Conservation (phyloP, 2,329 filamentous ascomycete species). For the Trichoderma sp. region DNA sequence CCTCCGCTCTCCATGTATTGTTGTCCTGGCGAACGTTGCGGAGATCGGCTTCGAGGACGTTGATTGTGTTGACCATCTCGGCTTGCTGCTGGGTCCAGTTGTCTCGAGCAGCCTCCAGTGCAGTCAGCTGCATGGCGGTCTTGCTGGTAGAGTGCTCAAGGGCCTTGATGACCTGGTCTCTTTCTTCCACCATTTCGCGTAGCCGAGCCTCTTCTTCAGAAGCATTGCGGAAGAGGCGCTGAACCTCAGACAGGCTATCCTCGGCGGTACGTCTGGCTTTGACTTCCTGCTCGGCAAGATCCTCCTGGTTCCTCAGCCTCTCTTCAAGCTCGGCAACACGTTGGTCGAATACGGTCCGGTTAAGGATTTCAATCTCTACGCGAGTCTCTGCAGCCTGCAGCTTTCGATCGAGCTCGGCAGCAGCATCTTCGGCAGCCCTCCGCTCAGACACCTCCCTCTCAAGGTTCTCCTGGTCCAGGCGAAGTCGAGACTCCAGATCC, state of each 20-base stretch:
- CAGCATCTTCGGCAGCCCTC: constrained; percentile 56
- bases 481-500: constrained; percentile 61
- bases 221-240: constrained; percentile 67
- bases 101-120: constrained; percentile 68
- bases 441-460: constrained; percentile 54
- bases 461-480: constrained; percentile 50
- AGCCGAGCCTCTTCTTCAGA: constrained; percentile 74
- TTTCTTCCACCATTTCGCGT: constrained; percentile 67
- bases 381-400: constrained; percentile 61
- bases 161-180: constrained; percentile 65
- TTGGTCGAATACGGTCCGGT: constrained; percentile 59
- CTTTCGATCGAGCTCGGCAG: constrained; percentile 56
- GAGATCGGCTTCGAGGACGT: constrained; percentile 57
- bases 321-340: constrained; percentile 71
- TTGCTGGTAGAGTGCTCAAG: constrained; percentile 60
- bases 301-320: constrained; percentile 65
- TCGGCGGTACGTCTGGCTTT: constrained; percentile 66
- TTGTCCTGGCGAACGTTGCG: constrained; percentile 59
- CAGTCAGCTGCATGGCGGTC: constrained; percentile 61
- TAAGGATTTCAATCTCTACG: constrained; percentile 63
- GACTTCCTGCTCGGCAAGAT: constrained; percentile 65
- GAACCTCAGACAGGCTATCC: constrained; percentile 72
- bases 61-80: constrained; percentile 60
- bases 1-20: constrained; percentile 63
- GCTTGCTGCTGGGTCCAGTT: constrained; percentile 57